Percentiles rank a stretch among this genome's conserved stretches.
phyloP scores from a whole-genome alignment of 148 eudicot species.

The Chenopodium quinoa region DNA sequence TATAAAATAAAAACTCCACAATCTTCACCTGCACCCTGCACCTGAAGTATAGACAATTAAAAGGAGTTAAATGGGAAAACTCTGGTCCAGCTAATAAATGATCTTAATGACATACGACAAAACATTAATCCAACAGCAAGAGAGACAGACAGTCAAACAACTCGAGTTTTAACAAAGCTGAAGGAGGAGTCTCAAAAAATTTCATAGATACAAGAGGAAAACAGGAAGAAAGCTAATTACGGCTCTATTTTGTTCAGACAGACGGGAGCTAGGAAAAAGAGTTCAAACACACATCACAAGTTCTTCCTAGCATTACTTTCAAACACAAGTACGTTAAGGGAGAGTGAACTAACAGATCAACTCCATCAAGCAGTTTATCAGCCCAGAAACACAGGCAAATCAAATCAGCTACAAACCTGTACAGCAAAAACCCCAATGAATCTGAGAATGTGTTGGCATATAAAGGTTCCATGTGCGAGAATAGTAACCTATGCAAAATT shows the following conservation, averaged over 20 bases:
- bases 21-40: slow-evolving; percentile 28
- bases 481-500: too few relatives aligned
- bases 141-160: not conserved
- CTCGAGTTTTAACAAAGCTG: not conserved
- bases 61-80: not conserved
- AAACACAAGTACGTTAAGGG: not conserved
- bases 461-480: not conserved
- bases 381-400: too few relatives aligned
- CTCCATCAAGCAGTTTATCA: not conserved
- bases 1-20: not conserved
- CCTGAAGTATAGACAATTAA: slow-evolving; percentile 13
- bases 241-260: not conserved
- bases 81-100: not conserved
- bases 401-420: not conserved
- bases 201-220: not conserved
- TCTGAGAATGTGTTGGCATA: not conserved
- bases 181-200: not conserved
- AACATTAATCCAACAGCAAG: not conserved
- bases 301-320: not conserved
- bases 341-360: not conserved
- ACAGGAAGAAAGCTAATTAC: not conserved
- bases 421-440: not conserved
- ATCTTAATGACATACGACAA: not conserved
- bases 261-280: not conserved
- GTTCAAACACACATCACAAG: not conserved